Evolutionary conservation across 2,329 filamentous ascomycete genomes (phyloP), one percentile per base, ranked within the genome.

Genomic region (Tolypocladium tropicale): DNA sequence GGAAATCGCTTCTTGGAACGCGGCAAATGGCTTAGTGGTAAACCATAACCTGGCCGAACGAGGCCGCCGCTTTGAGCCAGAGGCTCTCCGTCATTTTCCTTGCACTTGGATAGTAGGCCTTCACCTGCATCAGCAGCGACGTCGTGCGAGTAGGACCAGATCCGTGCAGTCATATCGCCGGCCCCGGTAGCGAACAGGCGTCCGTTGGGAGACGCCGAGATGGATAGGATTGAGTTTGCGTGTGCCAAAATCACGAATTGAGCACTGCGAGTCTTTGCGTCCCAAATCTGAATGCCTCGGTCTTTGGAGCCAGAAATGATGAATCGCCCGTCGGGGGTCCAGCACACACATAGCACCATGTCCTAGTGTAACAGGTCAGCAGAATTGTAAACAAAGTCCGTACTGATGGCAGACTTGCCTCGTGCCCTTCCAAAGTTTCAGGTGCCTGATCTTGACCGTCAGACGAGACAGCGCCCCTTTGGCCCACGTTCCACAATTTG

Each of bases 41-140:
- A 55, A 12, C 67, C 66, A 37, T 61, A 64, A 28, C 67, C 67
- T 7, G 67, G 67, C 11, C 28, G 25, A 21, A 25, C 39, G 7
- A 65, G 55, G 16, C 46, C 56, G 28, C 61, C 66, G 28, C 67
- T 66, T 16, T 23, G n/a, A 41, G 9, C n/a, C n/a, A 18, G 12
- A 18, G 9, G 4, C n/a, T 41, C n/a, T 23, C 39, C 39, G 37
- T 2, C 37, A 21, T 6, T 7, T 39, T 4, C 5, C 36, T 39
- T 39, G 16, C 10, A n/a, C n/a, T n/a, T n/a, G n/a, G n/a, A n/a
- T 39, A 10, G 18, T n/a, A 21, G 3, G 18, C 37, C 18, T 23
- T 3, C n/a, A 5, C 4, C 10, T 3, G 39, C n/a, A 21, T 18
- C 9, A 23, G 39, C 4, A 10, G 9, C 9, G n/a, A 21, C n/a